phyloP scores from a whole-genome alignment of 805 yeast species.

The Isabelozyma rhagii region DNA sequence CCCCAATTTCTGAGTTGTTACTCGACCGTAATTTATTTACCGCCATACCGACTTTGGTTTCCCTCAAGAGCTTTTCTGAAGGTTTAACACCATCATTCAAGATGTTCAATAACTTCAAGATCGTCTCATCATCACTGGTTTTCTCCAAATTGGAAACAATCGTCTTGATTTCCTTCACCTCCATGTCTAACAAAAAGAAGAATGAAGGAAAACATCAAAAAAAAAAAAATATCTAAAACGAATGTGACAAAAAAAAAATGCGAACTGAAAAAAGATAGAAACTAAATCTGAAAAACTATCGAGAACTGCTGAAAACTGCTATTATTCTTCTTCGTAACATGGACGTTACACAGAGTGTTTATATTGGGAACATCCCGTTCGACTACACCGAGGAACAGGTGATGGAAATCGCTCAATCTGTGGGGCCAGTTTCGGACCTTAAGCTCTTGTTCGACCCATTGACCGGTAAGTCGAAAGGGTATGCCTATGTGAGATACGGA shows the following conservation, averaged over 20 bases:
- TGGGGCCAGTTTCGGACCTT: conserved; percentile 79
- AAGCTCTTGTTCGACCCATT: conserved; percentile 81
- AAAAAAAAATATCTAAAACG: background rate
- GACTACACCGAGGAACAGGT: conserved; percentile 94
- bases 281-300: background rate
- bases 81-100: conserved; percentile 75
- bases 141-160: conserved; percentile 73
- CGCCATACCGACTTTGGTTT: conserved; percentile 95
- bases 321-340: no score
- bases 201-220: background rate
- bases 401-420: conserved; percentile 77
- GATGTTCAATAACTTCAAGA: conserved; percentile 61
- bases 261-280: background rate
- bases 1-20: conserved; percentile 61
- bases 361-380: conserved; percentile 85
- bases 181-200: conserved; percentile 39
- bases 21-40: conserved; percentile 83
- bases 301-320: no score
- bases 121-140: conserved; percentile 56
- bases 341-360: conserved; percentile 38
- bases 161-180: conserved; percentile 67
- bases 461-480: conserved; percentile 89
- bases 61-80: conserved; percentile 80
- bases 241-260: background rate
- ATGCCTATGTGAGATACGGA: conserved; percentile 79